These are phyloP conservation scores for Phytopythium delawarense DNA, from an alignment of 352 stramenopile genomes.

Conservation along the genomic window DNA sequence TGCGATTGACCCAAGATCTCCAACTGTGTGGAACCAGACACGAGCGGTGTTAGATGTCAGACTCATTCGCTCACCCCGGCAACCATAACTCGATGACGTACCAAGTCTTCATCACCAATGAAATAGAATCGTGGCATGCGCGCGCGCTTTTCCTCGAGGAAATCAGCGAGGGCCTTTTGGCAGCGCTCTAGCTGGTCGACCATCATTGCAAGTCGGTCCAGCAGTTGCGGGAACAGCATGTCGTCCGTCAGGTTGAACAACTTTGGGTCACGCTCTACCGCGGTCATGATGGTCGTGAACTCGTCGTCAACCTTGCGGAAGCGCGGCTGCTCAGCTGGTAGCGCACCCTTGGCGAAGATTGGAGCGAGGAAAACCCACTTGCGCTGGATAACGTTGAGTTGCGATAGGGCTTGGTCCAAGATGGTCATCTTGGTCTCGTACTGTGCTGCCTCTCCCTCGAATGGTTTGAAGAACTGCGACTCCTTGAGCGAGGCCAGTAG, in stretches of 20 bases:
- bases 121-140: constrained; percentile 97
- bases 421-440: constrained; percentile 90
- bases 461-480: constrained; percentile 95
- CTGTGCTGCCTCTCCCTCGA: constrained; percentile 86
- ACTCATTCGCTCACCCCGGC: neutral
- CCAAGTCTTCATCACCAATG: constrained; percentile 93
- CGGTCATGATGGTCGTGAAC: constrained; percentile 92
- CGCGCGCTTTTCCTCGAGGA: constrained; percentile 92
- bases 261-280: constrained; percentile 85
- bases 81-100: neutral
- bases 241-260: constrained; percentile 93
- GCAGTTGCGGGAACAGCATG: constrained; percentile 85
- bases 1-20: constrained; percentile 94
- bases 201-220: constrained; percentile 76
- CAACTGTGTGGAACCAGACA: constrained; percentile 24
- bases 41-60: neutral
- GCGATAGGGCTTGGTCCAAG: constrained; percentile 74
- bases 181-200: constrained; percentile 93
- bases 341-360: constrained; percentile 93
- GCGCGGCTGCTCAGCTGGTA: constrained; percentile 87
- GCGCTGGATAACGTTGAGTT: constrained; percentile 91
- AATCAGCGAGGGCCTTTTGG: constrained; percentile 93
- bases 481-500: constrained; percentile 93
- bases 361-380: constrained; percentile 97
- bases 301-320: constrained; percentile 93